These are phyloP conservation scores for Cyclospora cayetanensis DNA, from an alignment of 169 alveolate species.

Conservation along the genomic window DNA sequence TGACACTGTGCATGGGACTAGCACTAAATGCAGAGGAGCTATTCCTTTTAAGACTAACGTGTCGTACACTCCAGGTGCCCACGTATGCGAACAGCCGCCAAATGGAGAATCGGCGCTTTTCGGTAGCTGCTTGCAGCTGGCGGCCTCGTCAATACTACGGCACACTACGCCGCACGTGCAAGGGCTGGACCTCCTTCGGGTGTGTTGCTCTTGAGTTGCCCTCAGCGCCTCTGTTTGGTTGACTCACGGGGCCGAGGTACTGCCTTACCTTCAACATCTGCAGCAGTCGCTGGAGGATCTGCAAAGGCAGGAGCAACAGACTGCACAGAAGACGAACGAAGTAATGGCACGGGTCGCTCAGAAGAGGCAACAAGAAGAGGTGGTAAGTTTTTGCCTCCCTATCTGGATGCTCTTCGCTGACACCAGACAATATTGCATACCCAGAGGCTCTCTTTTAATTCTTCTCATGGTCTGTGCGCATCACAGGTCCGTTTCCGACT, in stretches of 20 bases:
- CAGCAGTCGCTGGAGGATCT: conserved; percentile 17
- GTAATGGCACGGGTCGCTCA: background rate
- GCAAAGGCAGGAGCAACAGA: conserved; percentile 16
- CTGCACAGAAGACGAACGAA: background rate
- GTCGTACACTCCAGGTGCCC: too few species aligned
- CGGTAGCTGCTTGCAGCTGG: too few species aligned
- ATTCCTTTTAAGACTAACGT: too few species aligned
- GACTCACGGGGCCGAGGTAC: conserved; percentile 35
- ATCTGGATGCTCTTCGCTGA: background rate
- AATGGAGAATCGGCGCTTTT: too few species aligned
- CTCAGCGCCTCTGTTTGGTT: conserved; percentile 37
- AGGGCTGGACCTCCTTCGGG: background rate
- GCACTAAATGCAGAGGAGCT: too few species aligned
- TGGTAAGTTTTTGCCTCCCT: background rate
- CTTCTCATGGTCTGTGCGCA: background rate
- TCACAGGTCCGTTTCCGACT: conserved; percentile 8
- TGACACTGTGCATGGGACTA: too few species aligned
- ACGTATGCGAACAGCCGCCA: too few species aligned
- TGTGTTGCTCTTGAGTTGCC: background rate
- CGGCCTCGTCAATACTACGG: too few species aligned
- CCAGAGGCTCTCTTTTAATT: background rate
- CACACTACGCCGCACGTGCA: too few species aligned
- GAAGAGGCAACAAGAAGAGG: background rate
- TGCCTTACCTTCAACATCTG: conserved; percentile 31
- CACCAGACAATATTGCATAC: background rate